Percentiles rank a stretch among this genome's conserved stretches.
Evolutionary conservation across 768 basidiomycete genomes (phyloP).

Genomic region (Tremella fuciformis): DNA sequence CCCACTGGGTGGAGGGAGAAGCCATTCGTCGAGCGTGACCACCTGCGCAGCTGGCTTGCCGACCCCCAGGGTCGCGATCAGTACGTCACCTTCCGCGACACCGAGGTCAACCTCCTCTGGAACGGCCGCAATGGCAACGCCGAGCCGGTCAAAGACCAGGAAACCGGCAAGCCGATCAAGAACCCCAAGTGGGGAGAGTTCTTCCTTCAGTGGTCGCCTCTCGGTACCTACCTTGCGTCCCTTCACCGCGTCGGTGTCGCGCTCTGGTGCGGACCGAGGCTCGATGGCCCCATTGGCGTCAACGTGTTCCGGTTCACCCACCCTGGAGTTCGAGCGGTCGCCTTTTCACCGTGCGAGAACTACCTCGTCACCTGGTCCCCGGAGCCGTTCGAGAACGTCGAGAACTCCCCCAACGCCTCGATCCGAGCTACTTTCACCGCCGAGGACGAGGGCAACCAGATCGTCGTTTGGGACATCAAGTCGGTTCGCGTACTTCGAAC

Average conservation of each 20-base stretch:
- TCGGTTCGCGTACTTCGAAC: slow-evolving; percentile 87
- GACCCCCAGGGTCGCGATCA: slow-evolving; percentile 93
- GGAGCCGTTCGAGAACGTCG: slow-evolving; percentile 81
- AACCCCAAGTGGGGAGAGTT: slow-evolving; percentile 96
- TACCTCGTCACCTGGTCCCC: slow-evolving; percentile 98
- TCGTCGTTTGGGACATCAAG: slow-evolving; percentile 98
- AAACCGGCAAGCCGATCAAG: slow-evolving; percentile 54
- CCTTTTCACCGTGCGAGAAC: slow-evolving; percentile 94
- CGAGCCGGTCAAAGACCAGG: slow-evolving; percentile 44
- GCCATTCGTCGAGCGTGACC: slow-evolving; percentile 59
- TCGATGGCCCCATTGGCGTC: slow-evolving; percentile 48
- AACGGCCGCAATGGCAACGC: slow-evolving; percentile 70
- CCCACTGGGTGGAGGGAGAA: slow-evolving; percentile 49
- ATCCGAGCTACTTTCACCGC: slow-evolving; percentile 51
- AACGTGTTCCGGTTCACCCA: slow-evolving; percentile 85
- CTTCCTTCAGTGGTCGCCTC: slow-evolving; percentile 94
- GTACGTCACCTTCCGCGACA: slow-evolving; percentile 87
- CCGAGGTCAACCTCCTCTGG: slow-evolving; percentile 87
- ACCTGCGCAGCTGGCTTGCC: slow-evolving; percentile 89
- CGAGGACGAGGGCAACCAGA: slow-evolving; percentile 94
- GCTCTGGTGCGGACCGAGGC: slow-evolving; percentile 75
- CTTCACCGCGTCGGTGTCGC: slow-evolving; percentile 93
- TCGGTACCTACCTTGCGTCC: slow-evolving; percentile 90
- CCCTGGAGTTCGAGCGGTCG: slow-evolving; percentile 88
- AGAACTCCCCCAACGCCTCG: slow-evolving; percentile 69